A percentile compares a stretch with the other conserved stretches of the same genome.
These are phyloP conservation scores for Cryptosporidium tyzzeri DNA, from an alignment of 169 alveolate genomes.

Conservation along the genomic window DNA sequence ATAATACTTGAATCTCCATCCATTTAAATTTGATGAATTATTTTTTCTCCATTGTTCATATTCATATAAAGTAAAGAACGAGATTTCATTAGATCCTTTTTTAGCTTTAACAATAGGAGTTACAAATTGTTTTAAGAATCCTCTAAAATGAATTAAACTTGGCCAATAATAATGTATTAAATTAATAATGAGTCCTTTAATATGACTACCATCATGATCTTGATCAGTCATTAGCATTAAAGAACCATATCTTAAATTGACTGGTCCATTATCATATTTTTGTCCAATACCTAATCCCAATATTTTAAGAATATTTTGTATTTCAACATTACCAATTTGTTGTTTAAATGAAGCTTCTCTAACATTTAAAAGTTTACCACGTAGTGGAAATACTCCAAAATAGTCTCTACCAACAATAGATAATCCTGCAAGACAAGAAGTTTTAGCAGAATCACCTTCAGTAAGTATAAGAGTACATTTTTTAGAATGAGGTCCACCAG, in stretches of 20 bases:
- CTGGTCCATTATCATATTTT: slow-evolving; percentile 89
- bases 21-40: slow-evolving; percentile 76
- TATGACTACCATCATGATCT: slow-evolving; percentile 99
- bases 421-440: slow-evolving; percentile 98
- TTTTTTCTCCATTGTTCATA: slow-evolving; percentile 95
- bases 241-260: slow-evolving; percentile 96
- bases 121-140: slow-evolving; percentile 97
- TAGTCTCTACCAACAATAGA: slow-evolving; percentile 98
- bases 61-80: slow-evolving; percentile 98
- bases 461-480: slow-evolving; percentile 98
- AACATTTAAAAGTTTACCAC: slow-evolving; percentile 99
- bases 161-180: slow-evolving; percentile 99
- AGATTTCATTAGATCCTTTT: slow-evolving; percentile 88
- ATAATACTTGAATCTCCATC: slow-evolving; percentile 98
- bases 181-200: slow-evolving; percentile 98
- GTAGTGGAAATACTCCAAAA: slow-evolving; percentile 99
- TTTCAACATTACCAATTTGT: slow-evolving; percentile 95
- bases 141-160: slow-evolving; percentile 91
- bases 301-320: slow-evolving; percentile 95
- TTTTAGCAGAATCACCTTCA: slow-evolving; percentile 99
- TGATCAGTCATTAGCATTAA: slow-evolving; percentile 99
- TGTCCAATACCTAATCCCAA: slow-evolving; percentile 92
- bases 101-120: slow-evolving; percentile 98
- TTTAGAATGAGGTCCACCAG: slow-evolving; percentile 95
- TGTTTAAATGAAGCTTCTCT: slow-evolving; percentile 97